Conservation (phyloP, 371 early-diverging fungal species). For the Mortierella sp. region DNA sequence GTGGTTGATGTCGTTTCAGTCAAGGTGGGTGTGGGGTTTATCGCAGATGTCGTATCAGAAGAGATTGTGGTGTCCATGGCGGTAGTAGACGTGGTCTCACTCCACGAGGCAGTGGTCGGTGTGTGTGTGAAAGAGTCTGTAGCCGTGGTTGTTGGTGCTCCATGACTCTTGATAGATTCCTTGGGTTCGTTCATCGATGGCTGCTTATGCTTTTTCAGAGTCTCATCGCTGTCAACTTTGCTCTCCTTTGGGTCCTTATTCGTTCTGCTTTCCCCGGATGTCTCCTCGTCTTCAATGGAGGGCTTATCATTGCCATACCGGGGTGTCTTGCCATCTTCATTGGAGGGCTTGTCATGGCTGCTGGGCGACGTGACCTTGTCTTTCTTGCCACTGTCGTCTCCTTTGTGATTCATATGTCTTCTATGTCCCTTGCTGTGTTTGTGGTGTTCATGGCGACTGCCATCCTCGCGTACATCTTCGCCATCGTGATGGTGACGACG, state of each 20-base stretch:
- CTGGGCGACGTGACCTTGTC: neutral
- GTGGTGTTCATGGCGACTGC: slow-evolving; percentile 4
- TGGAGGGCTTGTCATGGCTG: too few relatives aligned
- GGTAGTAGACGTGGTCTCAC: neutral
- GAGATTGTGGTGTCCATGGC: neutral
- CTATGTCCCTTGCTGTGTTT: neutral
- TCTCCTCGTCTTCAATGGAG: too few relatives aligned
- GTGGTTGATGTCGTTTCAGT: neutral
- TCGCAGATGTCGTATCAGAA: neutral
- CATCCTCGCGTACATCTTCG: neutral
- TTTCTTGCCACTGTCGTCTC: neutral
- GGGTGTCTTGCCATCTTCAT: slow-evolving; percentile 1
- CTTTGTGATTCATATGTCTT: too few relatives aligned
- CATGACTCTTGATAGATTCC: too few relatives aligned
- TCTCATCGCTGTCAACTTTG: slow-evolving; percentile 6
- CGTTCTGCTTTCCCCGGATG: too few relatives aligned
- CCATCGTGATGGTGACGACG: slow-evolving; percentile 29
- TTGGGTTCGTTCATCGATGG: neutral
- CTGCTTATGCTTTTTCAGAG: neutral
- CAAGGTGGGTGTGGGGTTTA: neutral
- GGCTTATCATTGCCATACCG: too few relatives aligned
- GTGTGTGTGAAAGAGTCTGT: neutral
- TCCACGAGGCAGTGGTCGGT: neutral
- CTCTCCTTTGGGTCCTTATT: neutral
- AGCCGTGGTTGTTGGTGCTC: neutral